phyloP scores from a whole-genome alignment of 441 rosid species.

The Erysimum cheiri region DNA sequence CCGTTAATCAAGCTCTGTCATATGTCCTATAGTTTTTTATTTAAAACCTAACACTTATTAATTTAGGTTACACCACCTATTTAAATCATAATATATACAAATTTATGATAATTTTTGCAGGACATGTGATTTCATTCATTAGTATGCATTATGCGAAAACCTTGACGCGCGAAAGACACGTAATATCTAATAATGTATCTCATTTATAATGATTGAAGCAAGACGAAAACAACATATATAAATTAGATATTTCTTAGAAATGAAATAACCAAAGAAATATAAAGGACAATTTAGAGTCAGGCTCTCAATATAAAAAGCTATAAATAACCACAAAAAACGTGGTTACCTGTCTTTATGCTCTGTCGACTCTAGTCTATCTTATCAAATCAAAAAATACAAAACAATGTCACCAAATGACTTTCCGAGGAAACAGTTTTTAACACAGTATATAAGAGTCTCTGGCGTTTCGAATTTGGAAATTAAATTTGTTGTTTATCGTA shows the following conservation, averaged over 20 bases:
- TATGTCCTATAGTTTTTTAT: not conserved
- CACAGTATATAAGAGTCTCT: too few relatives aligned
- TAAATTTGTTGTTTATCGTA: too few relatives aligned
- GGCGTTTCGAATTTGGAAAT: too few relatives aligned
- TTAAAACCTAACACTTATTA: not conserved
- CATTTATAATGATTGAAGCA: conserved; percentile 40
- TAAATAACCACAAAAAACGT: conserved; percentile 24
- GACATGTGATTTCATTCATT: conserved; percentile 43
- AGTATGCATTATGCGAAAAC: conserved; percentile 39
- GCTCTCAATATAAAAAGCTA: not conserved
- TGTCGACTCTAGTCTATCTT: not conserved
- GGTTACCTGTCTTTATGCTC: conserved; percentile 32
- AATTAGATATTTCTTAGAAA: not conserved
- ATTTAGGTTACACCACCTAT: conserved; percentile 11
- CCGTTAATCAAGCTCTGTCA: conserved; percentile 32
- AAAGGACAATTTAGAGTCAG: not conserved
- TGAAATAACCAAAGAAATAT: conserved; percentile 13
- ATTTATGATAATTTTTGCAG: conserved; percentile 14
- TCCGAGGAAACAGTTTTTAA: too few relatives aligned
- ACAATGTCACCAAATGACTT: not conserved
- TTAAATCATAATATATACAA: not conserved
- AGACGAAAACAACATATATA: conserved; percentile 8
- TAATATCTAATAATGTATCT: conserved; percentile 34
- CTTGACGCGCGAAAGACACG: conserved; percentile 44
- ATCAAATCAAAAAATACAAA: not conserved